These are phyloP conservation scores for Fraxinus albicans DNA, from an alignment of 305 asterid genomes.

Conservation along the genomic window DNA sequence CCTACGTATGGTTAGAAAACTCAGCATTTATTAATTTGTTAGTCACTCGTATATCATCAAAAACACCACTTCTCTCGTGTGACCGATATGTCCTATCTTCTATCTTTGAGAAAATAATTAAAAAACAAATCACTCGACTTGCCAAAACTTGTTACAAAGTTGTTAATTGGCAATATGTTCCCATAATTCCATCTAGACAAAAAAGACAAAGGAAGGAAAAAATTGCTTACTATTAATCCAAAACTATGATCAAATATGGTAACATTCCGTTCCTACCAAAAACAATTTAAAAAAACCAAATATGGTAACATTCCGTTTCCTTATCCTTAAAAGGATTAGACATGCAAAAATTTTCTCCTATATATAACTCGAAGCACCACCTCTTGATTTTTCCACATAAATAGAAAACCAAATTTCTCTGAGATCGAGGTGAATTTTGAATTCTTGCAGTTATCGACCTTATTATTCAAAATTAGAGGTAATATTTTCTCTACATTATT, in stretches of 20 bases:
- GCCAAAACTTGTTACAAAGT: background rate
- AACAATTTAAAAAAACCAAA: background rate
- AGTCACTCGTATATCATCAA: background rate
- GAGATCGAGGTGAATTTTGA: background rate
- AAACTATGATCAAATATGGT: background rate
- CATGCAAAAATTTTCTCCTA: background rate
- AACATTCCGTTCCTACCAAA: background rate
- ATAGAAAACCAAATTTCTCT: background rate
- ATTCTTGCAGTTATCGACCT: background rate
- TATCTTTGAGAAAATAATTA: background rate
- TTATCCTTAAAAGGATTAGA: background rate
- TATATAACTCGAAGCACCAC: background rate
- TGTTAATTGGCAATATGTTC: background rate
- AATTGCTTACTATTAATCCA: background rate
- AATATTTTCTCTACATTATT: background rate
- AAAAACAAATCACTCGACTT: background rate
- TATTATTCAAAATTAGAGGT: background rate
- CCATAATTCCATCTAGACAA: background rate
- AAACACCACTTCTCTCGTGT: background rate
- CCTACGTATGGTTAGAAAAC: background rate
- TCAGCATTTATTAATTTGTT: too few relatives aligned
- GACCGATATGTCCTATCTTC: background rate
- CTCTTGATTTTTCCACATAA: background rate
- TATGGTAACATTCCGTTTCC: background rate
- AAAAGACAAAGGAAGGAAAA: background rate